Evolutionary conservation across 139 green algal genomes (phyloP).

Genomic region (Volvox africanus): DNA sequence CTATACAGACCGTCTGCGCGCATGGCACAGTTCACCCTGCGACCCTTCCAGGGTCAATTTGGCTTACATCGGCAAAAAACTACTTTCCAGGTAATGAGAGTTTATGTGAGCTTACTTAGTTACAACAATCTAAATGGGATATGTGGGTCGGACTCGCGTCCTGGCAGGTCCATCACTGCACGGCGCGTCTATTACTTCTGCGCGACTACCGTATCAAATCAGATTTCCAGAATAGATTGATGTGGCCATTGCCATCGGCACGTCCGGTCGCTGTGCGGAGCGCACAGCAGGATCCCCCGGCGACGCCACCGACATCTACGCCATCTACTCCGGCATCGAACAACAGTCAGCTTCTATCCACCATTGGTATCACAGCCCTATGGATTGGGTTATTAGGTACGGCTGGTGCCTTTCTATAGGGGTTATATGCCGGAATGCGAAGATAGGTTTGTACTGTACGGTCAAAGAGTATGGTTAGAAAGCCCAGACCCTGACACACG

Average conservation of each 20-base stretch:
- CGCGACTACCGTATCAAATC: background rate
- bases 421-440: no score
- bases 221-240: background rate
- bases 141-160: background rate
- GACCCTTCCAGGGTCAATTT: background rate
- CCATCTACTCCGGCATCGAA: background rate
- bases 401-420: background rate
- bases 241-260: background rate
- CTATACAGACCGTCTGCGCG: no score
- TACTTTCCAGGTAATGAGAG: background rate
- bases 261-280: background rate
- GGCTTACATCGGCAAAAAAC: background rate
- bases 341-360: conserved; percentile 44
- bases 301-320: background rate
- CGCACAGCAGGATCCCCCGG: background rate
- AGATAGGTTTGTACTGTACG: no score
- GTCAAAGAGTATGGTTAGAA: no score
- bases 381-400: conserved; percentile 44
- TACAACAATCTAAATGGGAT: background rate
- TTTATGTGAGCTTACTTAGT: background rate
- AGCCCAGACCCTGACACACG: no score
- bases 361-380: conserved; percentile 40
- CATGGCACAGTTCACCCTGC: background rate
- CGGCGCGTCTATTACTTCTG: background rate
- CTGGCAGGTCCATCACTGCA: background rate